These are phyloP conservation scores for Solanum megistacrolobum DNA, from an alignment of 257 asterid genomes.

Conservation along the genomic window DNA sequence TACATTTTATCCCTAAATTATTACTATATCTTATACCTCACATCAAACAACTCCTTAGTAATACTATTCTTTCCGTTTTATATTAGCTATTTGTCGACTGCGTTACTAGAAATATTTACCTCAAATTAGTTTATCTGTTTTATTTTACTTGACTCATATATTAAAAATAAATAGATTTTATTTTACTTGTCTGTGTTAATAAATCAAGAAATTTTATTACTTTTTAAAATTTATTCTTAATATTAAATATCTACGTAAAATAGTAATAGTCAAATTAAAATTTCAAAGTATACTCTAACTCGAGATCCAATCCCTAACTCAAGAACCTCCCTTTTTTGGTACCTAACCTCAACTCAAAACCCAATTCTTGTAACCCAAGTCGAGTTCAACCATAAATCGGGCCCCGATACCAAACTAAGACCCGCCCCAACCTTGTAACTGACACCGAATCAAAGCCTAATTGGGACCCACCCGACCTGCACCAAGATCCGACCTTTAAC, in stretches of 20 bases:
- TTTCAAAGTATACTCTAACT: not conserved
- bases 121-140: too few relatives aligned
- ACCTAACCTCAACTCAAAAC: not conserved
- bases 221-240: too few relatives aligned
- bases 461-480: not conserved
- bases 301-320: not conserved
- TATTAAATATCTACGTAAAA: too few relatives aligned
- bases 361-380: too few relatives aligned
- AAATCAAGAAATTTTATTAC: not conserved
- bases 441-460: not conserved
- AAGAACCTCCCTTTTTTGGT: not conserved
- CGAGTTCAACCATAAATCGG: not conserved
- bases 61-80: too few relatives aligned
- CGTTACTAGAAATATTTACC: not conserved
- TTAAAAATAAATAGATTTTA: too few relatives aligned
- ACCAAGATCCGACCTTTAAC: too few relatives aligned
- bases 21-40: too few relatives aligned
- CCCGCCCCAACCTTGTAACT: not conserved
- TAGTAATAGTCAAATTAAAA: not conserved
- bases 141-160: too few relatives aligned
- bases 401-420: not conserved
- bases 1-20: too few relatives aligned
- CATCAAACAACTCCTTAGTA: too few relatives aligned
- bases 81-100: too few relatives aligned
- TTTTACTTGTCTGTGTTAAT: not conserved